A percentile compares a stretch with the other conserved stretches of the same genome.
phyloP scores from a whole-genome alignment of 768 basidiomycete genomes.

The Suillus decipiens region DNA sequence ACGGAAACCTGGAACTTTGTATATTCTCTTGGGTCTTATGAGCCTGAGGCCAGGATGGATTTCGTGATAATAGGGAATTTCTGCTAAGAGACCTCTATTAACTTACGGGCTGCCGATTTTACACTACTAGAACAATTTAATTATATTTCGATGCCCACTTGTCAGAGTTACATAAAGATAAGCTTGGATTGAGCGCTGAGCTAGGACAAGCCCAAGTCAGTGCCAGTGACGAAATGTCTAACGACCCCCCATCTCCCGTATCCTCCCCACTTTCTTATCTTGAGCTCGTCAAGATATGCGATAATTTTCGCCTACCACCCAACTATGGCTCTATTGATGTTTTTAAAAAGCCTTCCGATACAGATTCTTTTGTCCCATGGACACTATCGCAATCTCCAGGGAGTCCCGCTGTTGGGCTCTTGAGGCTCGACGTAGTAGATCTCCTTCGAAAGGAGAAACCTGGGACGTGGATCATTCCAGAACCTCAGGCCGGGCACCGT shows the following conservation, averaged over 20 bases:
- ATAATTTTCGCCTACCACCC: slow-evolving; percentile 59
- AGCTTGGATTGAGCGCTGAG: too few relatives aligned
- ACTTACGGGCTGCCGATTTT: too few relatives aligned
- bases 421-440: slow-evolving; percentile 57
- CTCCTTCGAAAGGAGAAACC: slow-evolving; percentile 50
- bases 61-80: neutral
- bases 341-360: slow-evolving; percentile 30
- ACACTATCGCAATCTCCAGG: slow-evolving; percentile 49
- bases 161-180: too few relatives aligned
- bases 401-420: slow-evolving; percentile 61
- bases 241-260: slow-evolving; percentile 4
- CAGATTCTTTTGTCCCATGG: slow-evolving; percentile 56
- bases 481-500: slow-evolving; percentile 22
- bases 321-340: slow-evolving; percentile 24
- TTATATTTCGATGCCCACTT: too few relatives aligned
- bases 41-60: slow-evolving; percentile 1
- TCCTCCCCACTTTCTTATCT: slow-evolving; percentile 45
- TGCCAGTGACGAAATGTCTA: neutral
- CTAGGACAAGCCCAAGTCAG: too few relatives aligned
- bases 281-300: slow-evolving; percentile 65
- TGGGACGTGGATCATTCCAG: slow-evolving; percentile 46
- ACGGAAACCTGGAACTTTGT: slow-evolving; percentile 9
- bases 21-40: slow-evolving; percentile 5
- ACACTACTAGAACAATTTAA: too few relatives aligned
- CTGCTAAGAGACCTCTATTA: too few relatives aligned